These are phyloP conservation scores for Trypanosoma lewisi DNA, from an alignment of 208 protist genomes.

Conservation along the genomic window DNA sequence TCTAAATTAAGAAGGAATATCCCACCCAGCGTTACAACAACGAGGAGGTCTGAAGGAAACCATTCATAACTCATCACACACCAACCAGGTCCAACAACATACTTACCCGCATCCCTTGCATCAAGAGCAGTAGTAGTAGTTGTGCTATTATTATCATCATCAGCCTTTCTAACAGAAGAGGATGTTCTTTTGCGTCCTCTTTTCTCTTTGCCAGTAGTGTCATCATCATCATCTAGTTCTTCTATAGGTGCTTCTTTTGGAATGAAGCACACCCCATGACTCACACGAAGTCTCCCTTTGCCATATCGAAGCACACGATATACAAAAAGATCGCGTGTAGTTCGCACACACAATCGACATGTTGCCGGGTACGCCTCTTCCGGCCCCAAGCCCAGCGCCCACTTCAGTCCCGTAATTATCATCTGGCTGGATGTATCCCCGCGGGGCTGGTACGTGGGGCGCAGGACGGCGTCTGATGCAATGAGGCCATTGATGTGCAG, in stretches of 20 bases:
- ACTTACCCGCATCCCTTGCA: background rate
- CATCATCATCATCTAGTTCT: background rate
- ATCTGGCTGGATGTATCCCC: background rate
- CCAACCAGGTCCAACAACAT: background rate
- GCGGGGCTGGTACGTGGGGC: background rate
- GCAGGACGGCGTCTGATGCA: conserved; percentile 30
- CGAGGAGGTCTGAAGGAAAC: conserved; percentile 52
- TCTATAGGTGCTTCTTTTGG: background rate
- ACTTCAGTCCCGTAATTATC: conserved; percentile 49
- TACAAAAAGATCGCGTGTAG: conserved; percentile 55
- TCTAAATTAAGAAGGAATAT: conserved; percentile 44
- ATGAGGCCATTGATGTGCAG: conserved; percentile 47
- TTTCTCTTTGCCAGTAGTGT: background rate
- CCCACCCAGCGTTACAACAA: conserved; percentile 47
- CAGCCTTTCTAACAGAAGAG: background rate
- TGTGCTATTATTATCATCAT: no score
- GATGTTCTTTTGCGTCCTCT: conserved; percentile 7
- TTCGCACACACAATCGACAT: conserved; percentile 63
- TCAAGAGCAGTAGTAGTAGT: background rate
- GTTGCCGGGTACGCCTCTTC: conserved; percentile 63
- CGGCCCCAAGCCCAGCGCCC: conserved; percentile 45
- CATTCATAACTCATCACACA: conserved; percentile 54
- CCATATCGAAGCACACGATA: conserved; percentile 66
- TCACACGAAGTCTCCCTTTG: conserved; percentile 10
- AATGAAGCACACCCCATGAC: conserved; percentile 17